phyloP scores from a whole-genome alignment of 306 rosid species.

The Vigna angularis region DNA sequence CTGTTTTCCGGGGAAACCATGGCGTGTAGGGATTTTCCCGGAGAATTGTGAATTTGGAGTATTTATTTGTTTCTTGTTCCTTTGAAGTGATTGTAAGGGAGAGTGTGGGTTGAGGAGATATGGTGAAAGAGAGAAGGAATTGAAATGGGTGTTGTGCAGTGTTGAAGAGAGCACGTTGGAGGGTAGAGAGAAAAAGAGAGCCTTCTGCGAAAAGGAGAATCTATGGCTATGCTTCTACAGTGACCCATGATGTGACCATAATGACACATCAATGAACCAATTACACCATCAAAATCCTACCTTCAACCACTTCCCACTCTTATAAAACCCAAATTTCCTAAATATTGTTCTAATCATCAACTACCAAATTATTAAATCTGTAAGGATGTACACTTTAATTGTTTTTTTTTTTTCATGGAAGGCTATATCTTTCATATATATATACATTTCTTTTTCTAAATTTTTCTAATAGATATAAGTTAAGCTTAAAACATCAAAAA shows the following conservation, averaged over 20 bases:
- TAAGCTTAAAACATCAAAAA: too few species aligned
- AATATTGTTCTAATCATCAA: too few species aligned
- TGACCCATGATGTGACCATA: neutral
- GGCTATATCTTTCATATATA: too few species aligned
- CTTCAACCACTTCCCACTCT: neutral
- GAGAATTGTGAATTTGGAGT: slow-evolving; percentile 30
- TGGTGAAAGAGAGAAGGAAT: neutral
- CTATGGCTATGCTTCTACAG: neutral
- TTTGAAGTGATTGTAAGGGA: neutral
- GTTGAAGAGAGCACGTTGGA: slow-evolving; percentile 15
- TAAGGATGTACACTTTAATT: too few species aligned
- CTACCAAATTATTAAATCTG: too few species aligned
- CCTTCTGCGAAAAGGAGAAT: slow-evolving; percentile 24
- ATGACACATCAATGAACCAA: neutral
- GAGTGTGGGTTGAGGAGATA: neutral
- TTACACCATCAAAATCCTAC: neutral
- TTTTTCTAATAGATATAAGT: too few species aligned
- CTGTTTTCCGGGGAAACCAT: slow-evolving; percentile 91
- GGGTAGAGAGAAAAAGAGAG: neutral
- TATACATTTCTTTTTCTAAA: too few species aligned
- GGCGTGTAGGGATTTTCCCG: slow-evolving; percentile 42
- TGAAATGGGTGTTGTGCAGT: neutral
- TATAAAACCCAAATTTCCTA: too few species aligned
- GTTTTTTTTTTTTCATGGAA: too few species aligned
- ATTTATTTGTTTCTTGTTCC: neutral